A percentile compares a stretch with the other conserved stretches of the same genome.
phyloP scores from a whole-genome alignment of 208 protist species.

The Crithidia mellificae region DNA sequence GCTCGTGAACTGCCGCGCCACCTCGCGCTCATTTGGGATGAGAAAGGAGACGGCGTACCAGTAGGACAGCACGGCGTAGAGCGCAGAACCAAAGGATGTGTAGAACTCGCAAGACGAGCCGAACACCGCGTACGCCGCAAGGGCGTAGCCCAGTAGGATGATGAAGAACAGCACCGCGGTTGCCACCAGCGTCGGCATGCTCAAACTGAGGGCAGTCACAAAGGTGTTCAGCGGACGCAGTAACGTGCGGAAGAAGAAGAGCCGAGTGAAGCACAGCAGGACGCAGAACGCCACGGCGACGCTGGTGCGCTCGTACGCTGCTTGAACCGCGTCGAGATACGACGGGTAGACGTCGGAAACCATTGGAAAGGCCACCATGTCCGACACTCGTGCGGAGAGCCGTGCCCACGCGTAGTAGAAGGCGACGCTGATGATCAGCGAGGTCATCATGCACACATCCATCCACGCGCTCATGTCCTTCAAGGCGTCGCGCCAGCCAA shows the following conservation, averaged over 20 bases:
- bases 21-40: not conserved
- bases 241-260: slow-evolving; percentile 11
- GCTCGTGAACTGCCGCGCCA: slow-evolving; percentile 4
- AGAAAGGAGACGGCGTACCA: slow-evolving; percentile 3
- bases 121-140: slow-evolving; percentile 16
- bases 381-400: not conserved
- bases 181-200: not conserved
- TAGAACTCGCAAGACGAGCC: slow-evolving; percentile 6
- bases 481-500: not conserved
- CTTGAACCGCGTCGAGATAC: slow-evolving; percentile 8
- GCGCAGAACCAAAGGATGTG: slow-evolving; percentile 14
- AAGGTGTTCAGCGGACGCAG: slow-evolving; percentile 10
- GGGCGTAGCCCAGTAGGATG: slow-evolving; percentile 4
- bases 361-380: not conserved
- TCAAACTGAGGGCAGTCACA: slow-evolving; percentile 7
- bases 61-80: slow-evolving; percentile 15
- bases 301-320: not conserved
- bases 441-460: slow-evolving; percentile 6
- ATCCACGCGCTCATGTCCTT: slow-evolving; percentile 21
- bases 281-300: not conserved
- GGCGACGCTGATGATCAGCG: not conserved
- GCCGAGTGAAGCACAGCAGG: slow-evolving; percentile 14
- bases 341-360: slow-evolving; percentile 10
- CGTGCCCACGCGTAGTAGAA: slow-evolving; percentile 21
- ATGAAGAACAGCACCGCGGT: not conserved